phyloP scores from a whole-genome alignment of 176 grass and related monocot species.

The Melocanna baccifera region DNA sequence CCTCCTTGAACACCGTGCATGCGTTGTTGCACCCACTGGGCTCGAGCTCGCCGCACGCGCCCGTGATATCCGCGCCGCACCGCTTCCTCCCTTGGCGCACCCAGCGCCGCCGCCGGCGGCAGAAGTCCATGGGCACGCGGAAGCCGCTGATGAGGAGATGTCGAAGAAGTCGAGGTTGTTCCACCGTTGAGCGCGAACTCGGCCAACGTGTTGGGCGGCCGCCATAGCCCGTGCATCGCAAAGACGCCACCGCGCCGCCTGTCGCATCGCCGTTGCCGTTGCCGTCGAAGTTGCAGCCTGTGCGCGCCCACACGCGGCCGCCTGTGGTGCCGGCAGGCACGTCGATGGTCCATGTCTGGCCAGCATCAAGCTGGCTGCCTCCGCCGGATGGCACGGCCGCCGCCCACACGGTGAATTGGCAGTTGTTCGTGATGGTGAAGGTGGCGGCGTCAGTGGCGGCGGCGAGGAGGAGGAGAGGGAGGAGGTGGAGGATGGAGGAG shows the following conservation, averaged over 20 bases:
- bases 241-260: slow-evolving; percentile 40
- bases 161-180: slow-evolving; percentile 19
- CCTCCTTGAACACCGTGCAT: slow-evolving; percentile 28
- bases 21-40: slow-evolving; percentile 35
- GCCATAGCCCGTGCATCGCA: slow-evolving; percentile 6
- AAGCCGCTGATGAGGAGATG: slow-evolving; percentile 53
- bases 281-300: slow-evolving; percentile 34
- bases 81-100: slow-evolving; percentile 11
- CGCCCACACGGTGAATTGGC: slow-evolving; percentile 3
- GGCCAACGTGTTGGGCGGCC: slow-evolving; percentile 27
- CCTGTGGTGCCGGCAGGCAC: slow-evolving; percentile 30
- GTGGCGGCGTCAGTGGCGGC: background rate
- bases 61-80: slow-evolving; percentile 6
- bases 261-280: slow-evolving; percentile 38
- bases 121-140: slow-evolving; percentile 52
- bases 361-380: background rate
- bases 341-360: slow-evolving; percentile 18
- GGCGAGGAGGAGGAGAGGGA: background rate
- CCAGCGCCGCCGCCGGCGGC: background rate
- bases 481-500: background rate
- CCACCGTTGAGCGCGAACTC: slow-evolving; percentile 38
- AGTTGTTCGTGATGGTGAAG: slow-evolving; percentile 27
- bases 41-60: slow-evolving; percentile 20
- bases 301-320: slow-evolving; percentile 37
- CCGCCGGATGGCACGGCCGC: slow-evolving; percentile 3